Conservation (phyloP, 2,329 filamentous ascomycete species). For the Colletotrichum sp. region DNA sequence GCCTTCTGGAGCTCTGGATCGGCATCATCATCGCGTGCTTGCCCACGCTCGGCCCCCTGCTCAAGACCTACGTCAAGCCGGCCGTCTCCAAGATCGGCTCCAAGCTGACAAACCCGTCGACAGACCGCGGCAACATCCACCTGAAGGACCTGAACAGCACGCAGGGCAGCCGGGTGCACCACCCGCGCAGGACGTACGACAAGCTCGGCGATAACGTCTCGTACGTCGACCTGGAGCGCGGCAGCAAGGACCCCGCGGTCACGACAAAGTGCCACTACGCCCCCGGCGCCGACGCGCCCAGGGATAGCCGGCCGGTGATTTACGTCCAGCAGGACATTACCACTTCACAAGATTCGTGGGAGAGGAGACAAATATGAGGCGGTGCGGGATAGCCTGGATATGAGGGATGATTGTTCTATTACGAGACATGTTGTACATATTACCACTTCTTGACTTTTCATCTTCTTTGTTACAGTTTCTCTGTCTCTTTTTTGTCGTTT, state of each 20-base stretch:
- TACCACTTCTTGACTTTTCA: not conserved
- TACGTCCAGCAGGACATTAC: conserved; percentile 15
- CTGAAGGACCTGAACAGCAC: not conserved
- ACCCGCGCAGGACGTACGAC: conserved; percentile 1
- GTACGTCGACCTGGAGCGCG: conserved; percentile 3
- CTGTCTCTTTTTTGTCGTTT: not conserved
- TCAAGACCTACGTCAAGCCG: conserved; percentile 27
- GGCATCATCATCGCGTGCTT: conserved; percentile 47
- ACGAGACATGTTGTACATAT: not conserved
- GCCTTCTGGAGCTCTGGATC: conserved; percentile 40
- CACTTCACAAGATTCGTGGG: not conserved
- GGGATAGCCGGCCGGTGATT: conserved; percentile 1
- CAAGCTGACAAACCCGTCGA: conserved; percentile 14
- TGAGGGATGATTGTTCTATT: not conserved
- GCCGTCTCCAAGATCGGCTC: conserved; percentile 20
- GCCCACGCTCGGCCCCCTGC: conserved; percentile 41
- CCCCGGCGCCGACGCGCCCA: not conserved
- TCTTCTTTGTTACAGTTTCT: not conserved
- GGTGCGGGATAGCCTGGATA: not conserved
- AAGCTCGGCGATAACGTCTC: conserved; percentile 3
- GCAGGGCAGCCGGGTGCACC: not conserved
- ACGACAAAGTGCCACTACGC: conserved; percentile 12
- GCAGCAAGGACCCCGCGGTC: not conserved
- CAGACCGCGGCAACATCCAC: not conserved
- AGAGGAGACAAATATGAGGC: not conserved